Percentiles rank a stretch among this genome's conserved stretches.
Evolutionary conservation across 352 stramenopile genomes (phyloP).

Genomic region (Globisporangium okanoganense): DNA sequence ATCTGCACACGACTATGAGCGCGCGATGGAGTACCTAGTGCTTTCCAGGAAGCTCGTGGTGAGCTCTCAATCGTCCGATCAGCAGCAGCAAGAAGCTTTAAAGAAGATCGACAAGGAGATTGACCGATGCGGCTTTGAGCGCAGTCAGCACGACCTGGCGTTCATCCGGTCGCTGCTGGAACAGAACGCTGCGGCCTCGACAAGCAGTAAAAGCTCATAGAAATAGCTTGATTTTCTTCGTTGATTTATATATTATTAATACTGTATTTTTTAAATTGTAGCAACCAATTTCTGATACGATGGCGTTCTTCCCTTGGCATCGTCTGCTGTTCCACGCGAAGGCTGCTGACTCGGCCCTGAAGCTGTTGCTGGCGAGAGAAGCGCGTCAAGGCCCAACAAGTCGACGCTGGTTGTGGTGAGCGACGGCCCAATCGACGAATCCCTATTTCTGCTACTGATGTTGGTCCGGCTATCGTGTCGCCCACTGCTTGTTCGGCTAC

Average conservation of each 20-base stretch:
- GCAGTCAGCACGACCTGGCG: slow-evolving; percentile 48
- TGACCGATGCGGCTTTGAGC: slow-evolving; percentile 62
- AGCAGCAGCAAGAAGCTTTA: slow-evolving; percentile 2
- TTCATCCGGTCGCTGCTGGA: slow-evolving; percentile 36
- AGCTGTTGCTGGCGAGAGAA: not conserved
- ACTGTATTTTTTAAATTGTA: slow-evolving; percentile 14
- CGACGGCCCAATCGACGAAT: not conserved
- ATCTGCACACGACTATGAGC: slow-evolving; percentile 44
- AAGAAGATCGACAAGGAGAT: slow-evolving; percentile 42
- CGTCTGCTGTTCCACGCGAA: not conserved
- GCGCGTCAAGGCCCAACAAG: slow-evolving; percentile 25
- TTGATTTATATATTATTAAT: not conserved
- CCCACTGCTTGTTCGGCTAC: not conserved
- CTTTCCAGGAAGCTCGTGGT: slow-evolving; percentile 11
- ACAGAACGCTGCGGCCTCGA: not conserved
- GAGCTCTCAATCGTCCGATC: not conserved
- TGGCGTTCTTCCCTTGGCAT: not conserved
- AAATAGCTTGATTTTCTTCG: no score
- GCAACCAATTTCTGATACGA: slow-evolving; percentile 13
- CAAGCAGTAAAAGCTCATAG: not conserved
- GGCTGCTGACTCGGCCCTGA: not conserved
- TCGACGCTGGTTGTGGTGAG: slow-evolving; percentile 21
- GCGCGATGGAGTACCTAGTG: slow-evolving; percentile 29
- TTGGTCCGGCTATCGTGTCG: not conserved
- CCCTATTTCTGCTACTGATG: not conserved